A percentile compares a stretch with the other conserved stretches of the same genome.
phyloP scores from a whole-genome alignment of 192 early-diverging fungal genomes.

The Dimargaris cristalligena region DNA sequence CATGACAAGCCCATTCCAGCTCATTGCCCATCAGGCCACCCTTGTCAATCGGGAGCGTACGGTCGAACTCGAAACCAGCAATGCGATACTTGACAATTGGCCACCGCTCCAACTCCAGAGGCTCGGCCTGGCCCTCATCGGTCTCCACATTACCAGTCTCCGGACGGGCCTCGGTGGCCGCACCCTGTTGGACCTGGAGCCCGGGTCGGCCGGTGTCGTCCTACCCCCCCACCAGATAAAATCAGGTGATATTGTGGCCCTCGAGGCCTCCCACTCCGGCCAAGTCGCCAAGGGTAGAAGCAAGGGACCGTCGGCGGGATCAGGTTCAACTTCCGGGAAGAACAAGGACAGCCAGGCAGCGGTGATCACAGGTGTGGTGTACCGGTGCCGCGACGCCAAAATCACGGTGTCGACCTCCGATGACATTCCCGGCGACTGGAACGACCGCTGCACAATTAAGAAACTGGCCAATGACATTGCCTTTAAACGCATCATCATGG shows the following conservation, averaged over 20 bases:
- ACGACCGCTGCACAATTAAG: constrained; percentile 35
- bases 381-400: constrained; percentile 32
- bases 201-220: constrained; percentile 26
- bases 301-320: constrained; percentile 20
- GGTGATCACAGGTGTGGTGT: constrained; percentile 33
- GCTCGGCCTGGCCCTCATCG: constrained; percentile 42
- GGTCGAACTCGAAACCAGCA: constrained; percentile 29
- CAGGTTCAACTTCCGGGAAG: constrained; percentile 12
- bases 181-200: constrained; percentile 46
- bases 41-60: constrained; percentile 2
- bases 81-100: constrained; percentile 16
- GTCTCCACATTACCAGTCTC: constrained; percentile 36
- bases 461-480: constrained; percentile 35
- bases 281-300: constrained; percentile 19
- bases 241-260: constrained; percentile 53
- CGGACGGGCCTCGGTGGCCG: constrained; percentile 53
- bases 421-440: constrained; percentile 39
- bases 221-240: constrained; percentile 42
- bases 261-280: constrained; percentile 33
- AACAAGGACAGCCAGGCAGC: constrained; percentile 8
- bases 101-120: constrained; percentile 44
- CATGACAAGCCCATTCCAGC: constrained; percentile 17
- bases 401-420: constrained; percentile 47
- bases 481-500: constrained; percentile 23
- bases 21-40: background rate